These are phyloP conservation scores for Naganishia liquefaciens DNA, from an alignment of 1,284 basidiomycete genomes.

Conservation along the genomic window DNA sequence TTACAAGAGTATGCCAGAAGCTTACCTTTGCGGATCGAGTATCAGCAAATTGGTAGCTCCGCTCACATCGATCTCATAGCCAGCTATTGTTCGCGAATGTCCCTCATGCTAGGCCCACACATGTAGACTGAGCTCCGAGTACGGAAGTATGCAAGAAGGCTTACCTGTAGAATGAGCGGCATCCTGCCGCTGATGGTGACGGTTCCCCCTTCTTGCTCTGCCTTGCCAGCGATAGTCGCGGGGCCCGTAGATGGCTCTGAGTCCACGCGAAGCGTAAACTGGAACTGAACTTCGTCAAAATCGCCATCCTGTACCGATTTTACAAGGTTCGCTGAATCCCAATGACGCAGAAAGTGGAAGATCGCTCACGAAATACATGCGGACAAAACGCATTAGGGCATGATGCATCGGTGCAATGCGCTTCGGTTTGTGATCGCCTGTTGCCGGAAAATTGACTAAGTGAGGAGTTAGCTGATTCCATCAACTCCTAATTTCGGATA, in stretches of 20 bases:
- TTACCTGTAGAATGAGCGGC: constrained; percentile 68
- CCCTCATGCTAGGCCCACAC: constrained; percentile 64
- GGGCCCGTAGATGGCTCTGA: too few relatives aligned
- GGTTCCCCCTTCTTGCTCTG: neutral
- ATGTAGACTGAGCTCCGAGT: neutral
- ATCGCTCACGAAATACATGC: constrained; percentile 47
- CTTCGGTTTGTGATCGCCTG: neutral
- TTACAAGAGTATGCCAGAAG: neutral
- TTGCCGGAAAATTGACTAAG: constrained; percentile 22
- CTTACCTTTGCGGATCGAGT: constrained; percentile 76
- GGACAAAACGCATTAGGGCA: constrained; percentile 35
- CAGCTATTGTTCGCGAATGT: constrained; percentile 80
- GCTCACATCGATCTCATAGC: constrained; percentile 67
- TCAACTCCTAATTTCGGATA: neutral
- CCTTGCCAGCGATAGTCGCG: neutral
- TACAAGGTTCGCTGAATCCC: neutral
- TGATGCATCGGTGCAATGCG: constrained; percentile 21
- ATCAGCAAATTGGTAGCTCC: constrained; percentile 66
- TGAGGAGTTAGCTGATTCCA: neutral
- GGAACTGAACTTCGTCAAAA: neutral
- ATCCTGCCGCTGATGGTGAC: constrained; percentile 64
- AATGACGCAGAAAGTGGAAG: too few relatives aligned
- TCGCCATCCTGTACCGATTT: constrained; percentile 11
- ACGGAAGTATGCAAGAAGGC: constrained; percentile 10
- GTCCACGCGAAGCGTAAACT: neutral